phyloP scores from a whole-genome alignment of 2,329 filamentous ascomycete genomes.

The Fusarium fracticaudum region DNA sequence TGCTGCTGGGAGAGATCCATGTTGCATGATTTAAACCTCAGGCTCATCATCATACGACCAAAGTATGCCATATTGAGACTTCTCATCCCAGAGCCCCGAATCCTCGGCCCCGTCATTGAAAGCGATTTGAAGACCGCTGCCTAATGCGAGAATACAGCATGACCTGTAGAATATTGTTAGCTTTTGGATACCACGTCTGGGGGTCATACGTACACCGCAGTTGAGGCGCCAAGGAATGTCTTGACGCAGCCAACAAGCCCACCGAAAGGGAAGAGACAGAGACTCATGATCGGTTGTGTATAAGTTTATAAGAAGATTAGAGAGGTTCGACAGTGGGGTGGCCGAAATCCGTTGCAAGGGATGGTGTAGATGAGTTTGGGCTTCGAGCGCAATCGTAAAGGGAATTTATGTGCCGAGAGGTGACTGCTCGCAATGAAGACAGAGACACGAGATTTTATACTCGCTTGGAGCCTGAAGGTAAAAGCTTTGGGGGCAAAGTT shows the following conservation, averaged over 20 bases:
- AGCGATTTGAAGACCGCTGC: neutral
- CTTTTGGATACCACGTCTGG: neutral
- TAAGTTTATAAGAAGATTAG: neutral
- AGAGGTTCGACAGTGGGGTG: neutral
- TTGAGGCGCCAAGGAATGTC: neutral
- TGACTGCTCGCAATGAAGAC: neutral
- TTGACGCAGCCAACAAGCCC: neutral
- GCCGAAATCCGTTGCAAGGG: neutral
- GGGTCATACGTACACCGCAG: neutral
- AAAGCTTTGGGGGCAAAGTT: neutral
- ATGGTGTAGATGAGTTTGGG: neutral
- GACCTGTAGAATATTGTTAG: neutral
- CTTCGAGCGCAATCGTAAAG: neutral
- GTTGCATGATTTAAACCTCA: neutral
- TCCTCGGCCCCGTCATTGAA: neutral
- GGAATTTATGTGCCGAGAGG: neutral
- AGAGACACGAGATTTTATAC: neutral
- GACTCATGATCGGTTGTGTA: neutral
- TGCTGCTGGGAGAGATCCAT: neutral
- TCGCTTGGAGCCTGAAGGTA: neutral
- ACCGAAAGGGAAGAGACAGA: neutral
- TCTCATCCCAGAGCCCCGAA: neutral
- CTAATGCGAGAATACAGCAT: neutral
- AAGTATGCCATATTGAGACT: neutral
- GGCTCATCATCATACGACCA: neutral